Base-by-base conservation (phyloP, 176 grass and related monocot genomes). In the Areca catechu region DNA sequence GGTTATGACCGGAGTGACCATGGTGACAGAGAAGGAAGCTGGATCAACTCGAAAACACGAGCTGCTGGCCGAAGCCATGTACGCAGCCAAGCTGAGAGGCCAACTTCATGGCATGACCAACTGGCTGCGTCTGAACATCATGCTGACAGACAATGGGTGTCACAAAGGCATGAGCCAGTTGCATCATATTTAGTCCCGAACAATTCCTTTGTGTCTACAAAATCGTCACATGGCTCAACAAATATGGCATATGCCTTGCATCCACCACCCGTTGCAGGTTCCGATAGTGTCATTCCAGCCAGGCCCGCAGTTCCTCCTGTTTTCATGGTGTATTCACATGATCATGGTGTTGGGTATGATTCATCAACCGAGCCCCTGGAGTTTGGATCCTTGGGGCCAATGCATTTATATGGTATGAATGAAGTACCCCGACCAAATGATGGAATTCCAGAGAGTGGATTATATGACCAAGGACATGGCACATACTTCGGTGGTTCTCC, bases 21-120 rank as follows among this genome's bases (percentile, higher is more conserved):
- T 67, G 56, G 54, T 57, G 80, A 86, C 50, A 95, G 53, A 71
- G 90, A 95, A 78, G 85, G 76, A 75, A 86, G 79, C 24, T 95
- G 82, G 82, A 70, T 75, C 53, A 83, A 54, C 67, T 73, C 82
- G 49, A 95, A 78, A 68, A 77, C 80, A 66, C 66, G 77, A 49
- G 76, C 73, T 74, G 47, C 75, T 49, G 80, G 76, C 51, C 77
- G 72, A 17, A 69, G 57, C 51, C 82, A 86, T 63, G 77, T 76
- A 21, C 80, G 79, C 50, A 67, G 47, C 58, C 82, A 86, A 61
- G 58, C 80, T 30, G 90, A 95, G 56, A 95, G 82, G 70, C 62
- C 75, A 18, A 68, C 62, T 60, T 47, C 75, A 21, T 71, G 75
- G 57, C 67, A 60, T 65, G 66, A 85, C 65, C 78, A 82, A 56